These are phyloP conservation scores for Hortaea werneckii DNA, from an alignment of 2,329 filamentous ascomycete genomes.

Conservation along the genomic window DNA sequence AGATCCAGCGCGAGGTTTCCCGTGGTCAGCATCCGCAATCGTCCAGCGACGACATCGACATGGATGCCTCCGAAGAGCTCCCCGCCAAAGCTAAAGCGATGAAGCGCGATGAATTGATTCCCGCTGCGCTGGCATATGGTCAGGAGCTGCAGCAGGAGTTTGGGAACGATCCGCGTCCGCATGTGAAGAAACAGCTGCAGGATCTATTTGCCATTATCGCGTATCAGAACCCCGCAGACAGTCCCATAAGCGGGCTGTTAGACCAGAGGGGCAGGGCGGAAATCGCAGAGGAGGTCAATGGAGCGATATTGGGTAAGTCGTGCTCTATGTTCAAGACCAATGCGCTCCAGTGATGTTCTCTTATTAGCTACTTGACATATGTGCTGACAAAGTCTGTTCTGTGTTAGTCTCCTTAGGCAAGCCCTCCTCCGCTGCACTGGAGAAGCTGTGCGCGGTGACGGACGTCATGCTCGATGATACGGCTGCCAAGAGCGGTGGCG, in stretches of 20 bases:
- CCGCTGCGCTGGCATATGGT: slow-evolving; percentile 68
- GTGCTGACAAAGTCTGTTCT: neutral
- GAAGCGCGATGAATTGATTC: slow-evolving; percentile 45
- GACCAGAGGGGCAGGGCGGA: slow-evolving; percentile 62
- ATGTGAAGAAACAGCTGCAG: slow-evolving; percentile 62
- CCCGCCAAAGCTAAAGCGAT: slow-evolving; percentile 19
- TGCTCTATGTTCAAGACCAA: neutral
- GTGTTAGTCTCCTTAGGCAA: slow-evolving; percentile 76
- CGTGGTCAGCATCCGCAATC: slow-evolving; percentile 3
- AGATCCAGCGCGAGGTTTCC: slow-evolving; percentile 27
- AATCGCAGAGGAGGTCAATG: slow-evolving; percentile 89
- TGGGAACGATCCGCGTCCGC: slow-evolving; percentile 55
- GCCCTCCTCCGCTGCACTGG: slow-evolving; percentile 74
- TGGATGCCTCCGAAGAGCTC: slow-evolving; percentile 22
- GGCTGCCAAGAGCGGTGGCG: slow-evolving; percentile 49
- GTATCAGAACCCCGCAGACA: slow-evolving; percentile 70
- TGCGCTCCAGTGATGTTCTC: neutral
- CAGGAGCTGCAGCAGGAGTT: slow-evolving; percentile 71
- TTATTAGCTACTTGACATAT: neutral
- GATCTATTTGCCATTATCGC: slow-evolving; percentile 85
- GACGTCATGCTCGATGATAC: slow-evolving; percentile 76
- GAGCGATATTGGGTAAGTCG: slow-evolving; percentile 72
- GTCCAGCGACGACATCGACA: slow-evolving; percentile 23
- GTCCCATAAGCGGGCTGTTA: slow-evolving; percentile 67
- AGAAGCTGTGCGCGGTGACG: slow-evolving; percentile 78